Base-by-base conservation (phyloP, 306 rosid genomes). In the Myrica gale region DNA sequence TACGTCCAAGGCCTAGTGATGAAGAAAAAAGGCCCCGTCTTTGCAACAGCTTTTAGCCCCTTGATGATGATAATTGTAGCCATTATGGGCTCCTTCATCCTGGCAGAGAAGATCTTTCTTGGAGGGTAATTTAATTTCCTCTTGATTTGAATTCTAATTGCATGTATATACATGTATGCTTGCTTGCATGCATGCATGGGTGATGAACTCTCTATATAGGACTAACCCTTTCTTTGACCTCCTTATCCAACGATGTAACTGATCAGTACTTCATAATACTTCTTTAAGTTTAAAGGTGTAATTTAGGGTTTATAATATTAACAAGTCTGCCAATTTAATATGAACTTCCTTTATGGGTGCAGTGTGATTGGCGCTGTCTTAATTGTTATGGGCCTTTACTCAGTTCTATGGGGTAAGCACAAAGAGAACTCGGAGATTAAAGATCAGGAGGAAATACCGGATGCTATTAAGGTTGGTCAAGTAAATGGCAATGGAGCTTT, bases 11-110 rank as follows among this genome's bases (percentile, higher is more conserved):
- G 98, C 26, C 48, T 91, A 72, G 98, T 93, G 69, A 93, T 93
- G 67, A 86, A 85, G 84, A 90, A 74, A 75, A 91, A 78, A 77
- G 98, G 98, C 5, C 98, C 98, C 17, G 97, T 93, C 4, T 93
- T 93, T 60, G 94, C 97, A 15, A 91, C 98, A 55, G 93, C 98
- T 61, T 93, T 93, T 77, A 93, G 97, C 84, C 98, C 98, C 84
- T 76, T 93, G 76, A 91, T 91, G 96, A 88, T 93, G 98, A 93
- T 93, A 76, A 79, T 93, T 51, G 98, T 90, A 0, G 98, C 98
- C 53, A 67, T 88, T 85, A 83, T 93, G 94, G 96, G 93, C 7
- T 90, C 91, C 53, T 86, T 88, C 75, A 81, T 93, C 74, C 85
- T 93, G 16, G 87, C 90, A 9, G 98, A 93, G 53, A 83, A 88